Evolutionary conservation across 805 yeast genomes (phyloP).

Genomic region (Saccharomycopsis synnaedendra): DNA sequence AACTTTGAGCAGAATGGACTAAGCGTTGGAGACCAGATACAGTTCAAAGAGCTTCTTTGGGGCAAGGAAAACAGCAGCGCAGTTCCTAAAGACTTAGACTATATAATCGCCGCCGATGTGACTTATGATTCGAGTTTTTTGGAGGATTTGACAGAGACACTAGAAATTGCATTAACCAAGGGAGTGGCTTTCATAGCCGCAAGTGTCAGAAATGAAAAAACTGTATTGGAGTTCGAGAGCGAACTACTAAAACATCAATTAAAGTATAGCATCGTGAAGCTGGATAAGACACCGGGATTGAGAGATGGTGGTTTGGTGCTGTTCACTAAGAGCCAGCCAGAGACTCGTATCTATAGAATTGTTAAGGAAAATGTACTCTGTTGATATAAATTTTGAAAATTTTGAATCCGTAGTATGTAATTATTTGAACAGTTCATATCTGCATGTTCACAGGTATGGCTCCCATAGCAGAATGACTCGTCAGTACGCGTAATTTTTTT

Average conservation of each 20-base stretch:
- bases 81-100: slow-evolving; percentile 29
- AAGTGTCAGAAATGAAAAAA: slow-evolving; percentile 55
- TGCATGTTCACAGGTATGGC: too few species aligned
- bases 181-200: slow-evolving; percentile 47
- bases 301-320: neutral
- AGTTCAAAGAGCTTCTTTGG: slow-evolving; percentile 46
- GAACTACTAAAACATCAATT: neutral
- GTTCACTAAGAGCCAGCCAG: neutral
- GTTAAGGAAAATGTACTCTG: neutral
- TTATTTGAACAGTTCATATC: too few species aligned
- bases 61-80: slow-evolving; percentile 25
- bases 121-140: slow-evolving; percentile 65
- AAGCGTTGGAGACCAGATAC: slow-evolving; percentile 15
- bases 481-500: too few species aligned
- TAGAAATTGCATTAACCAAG: slow-evolving; percentile 9
- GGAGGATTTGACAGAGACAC: slow-evolving; percentile 36
- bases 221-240: slow-evolving; percentile 20
- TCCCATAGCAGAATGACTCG: too few species aligned
- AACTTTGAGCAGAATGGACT: slow-evolving; percentile 37
- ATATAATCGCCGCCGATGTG: slow-evolving; percentile 76
- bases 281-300: slow-evolving; percentile 1
- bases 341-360: slow-evolving; percentile 7
- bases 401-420: too few species aligned
- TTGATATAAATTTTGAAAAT: too few species aligned
- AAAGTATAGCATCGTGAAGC: neutral